A percentile compares a stretch with the other conserved stretches of the same genome.
phyloP scores from a whole-genome alignment of 176 grass and related monocot species.

The Chloris gayana region DNA sequence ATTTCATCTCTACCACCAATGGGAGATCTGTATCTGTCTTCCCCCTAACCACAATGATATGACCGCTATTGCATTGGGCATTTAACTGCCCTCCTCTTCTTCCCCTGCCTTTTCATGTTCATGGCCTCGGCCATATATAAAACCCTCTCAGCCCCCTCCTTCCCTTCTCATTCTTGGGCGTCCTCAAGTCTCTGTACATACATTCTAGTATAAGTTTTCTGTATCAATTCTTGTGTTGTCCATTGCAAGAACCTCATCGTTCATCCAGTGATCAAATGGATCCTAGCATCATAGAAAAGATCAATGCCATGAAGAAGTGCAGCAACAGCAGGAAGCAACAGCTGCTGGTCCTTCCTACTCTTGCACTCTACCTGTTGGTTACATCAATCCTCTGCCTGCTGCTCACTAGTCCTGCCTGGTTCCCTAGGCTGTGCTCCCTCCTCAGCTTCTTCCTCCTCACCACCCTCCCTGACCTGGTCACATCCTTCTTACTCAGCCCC shows the following conservation, averaged over 20 bases:
- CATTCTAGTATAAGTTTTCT: constrained; percentile 16
- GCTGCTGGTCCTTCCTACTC: constrained; percentile 32
- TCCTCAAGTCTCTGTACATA: constrained; percentile 34
- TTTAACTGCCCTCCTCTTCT: background rate
- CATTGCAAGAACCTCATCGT: constrained; percentile 30
- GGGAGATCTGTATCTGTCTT: constrained; percentile 25
- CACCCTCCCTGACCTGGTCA: constrained; percentile 54
- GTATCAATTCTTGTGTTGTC: constrained; percentile 22
- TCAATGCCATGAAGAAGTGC: constrained; percentile 75
- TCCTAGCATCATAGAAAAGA: constrained; percentile 63
- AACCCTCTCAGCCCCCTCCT: constrained; percentile 26
- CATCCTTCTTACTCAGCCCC: constrained; percentile 57
- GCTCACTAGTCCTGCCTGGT: constrained; percentile 68
- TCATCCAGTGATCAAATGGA: constrained; percentile 56
- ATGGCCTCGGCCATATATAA: constrained; percentile 51
- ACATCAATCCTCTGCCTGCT: constrained; percentile 57
- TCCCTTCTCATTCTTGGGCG: constrained; percentile 35
- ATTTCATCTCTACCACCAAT: constrained; percentile 41
- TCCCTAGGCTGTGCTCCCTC: constrained; percentile 47
- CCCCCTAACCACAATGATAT: constrained; percentile 14
- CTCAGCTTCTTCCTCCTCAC: constrained; percentile 54
- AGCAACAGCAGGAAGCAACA: constrained; percentile 48
- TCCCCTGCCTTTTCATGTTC: constrained; percentile 35
- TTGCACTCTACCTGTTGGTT: constrained; percentile 50
- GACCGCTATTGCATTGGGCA: constrained; percentile 9